phyloP scores from a whole-genome alignment of 768 basidiomycete genomes.

The Psilocybe cyanescens region DNA sequence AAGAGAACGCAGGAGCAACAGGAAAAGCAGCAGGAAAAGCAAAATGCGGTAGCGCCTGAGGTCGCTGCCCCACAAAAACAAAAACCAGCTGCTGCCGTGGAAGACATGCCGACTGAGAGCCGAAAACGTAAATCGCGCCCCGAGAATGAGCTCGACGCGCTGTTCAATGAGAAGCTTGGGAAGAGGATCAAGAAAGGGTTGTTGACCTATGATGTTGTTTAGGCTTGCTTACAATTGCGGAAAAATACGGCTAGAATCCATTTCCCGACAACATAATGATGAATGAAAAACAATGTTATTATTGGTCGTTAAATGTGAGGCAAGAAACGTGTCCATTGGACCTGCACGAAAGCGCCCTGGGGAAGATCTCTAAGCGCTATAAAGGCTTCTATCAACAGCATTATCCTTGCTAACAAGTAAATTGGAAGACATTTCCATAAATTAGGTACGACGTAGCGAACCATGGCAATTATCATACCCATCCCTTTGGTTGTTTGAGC shows the following conservation, averaged over 20 bases:
- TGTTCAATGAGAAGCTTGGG: conserved; percentile 64
- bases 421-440: neutral
- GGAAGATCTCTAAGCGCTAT: conserved; percentile 15
- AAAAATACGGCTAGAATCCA: too few species aligned
- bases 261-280: too few species aligned
- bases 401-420: conserved; percentile 14
- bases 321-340: conserved; percentile 16
- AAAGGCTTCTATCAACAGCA: conserved; percentile 14
- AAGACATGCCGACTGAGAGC: too few species aligned
- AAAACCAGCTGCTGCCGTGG: too few species aligned
- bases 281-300: too few species aligned
- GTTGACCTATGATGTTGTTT: conserved; percentile 27
- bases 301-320: conserved; percentile 12
- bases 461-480: too few species aligned
- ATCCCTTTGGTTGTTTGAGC: too few species aligned
- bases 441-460: too few species aligned
- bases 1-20: conserved; percentile 27
- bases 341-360: neutral
- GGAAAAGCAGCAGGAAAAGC: conserved; percentile 8
- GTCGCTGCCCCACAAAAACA: too few species aligned
- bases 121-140: conserved; percentile 46
- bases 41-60: neutral
- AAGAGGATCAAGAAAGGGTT: conserved; percentile 63
- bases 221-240: too few species aligned
- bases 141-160: conserved; percentile 75